Evolutionary conservation across 2,329 filamentous ascomycete species (phyloP).

Genomic region (Fusarium sp.): DNA sequence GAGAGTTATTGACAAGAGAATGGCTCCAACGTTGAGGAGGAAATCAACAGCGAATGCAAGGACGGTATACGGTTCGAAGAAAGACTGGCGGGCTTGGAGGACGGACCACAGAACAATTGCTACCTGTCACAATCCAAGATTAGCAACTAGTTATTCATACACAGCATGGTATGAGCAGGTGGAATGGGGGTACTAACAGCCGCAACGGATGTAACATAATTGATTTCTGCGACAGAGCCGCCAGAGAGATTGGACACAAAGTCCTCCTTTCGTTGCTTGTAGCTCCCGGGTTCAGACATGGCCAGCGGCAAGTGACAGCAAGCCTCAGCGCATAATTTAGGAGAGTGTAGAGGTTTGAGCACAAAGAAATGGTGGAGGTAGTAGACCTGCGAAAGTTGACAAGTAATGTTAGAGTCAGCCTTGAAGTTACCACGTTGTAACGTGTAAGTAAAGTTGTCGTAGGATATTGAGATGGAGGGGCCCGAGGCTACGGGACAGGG

Average conservation of each 20-base stretch:
- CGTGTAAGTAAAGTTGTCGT: neutral
- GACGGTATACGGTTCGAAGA: conserved; percentile 80
- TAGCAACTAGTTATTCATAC: conserved; percentile 9
- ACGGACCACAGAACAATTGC: conserved; percentile 88
- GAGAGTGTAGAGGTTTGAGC: neutral
- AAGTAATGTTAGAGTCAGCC: conserved; percentile 34
- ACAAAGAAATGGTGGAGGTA: conserved; percentile 13
- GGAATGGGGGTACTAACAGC: conserved; percentile 65
- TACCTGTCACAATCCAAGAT: conserved; percentile 61
- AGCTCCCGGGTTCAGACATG: conserved; percentile 62
- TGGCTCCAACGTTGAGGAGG: conserved; percentile 82
- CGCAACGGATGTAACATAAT: conserved; percentile 83
- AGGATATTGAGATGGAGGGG: conserved; percentile 10
- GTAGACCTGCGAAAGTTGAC: conserved; percentile 36
- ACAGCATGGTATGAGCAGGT: neutral
- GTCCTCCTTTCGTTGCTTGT: conserved; percentile 93
- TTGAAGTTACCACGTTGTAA: conserved; percentile 11
- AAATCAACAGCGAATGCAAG: conserved; percentile 81
- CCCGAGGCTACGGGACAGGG: neutral
- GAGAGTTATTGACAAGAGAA: conserved; percentile 85
- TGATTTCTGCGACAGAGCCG: conserved; percentile 85
- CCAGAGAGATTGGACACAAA: conserved; percentile 93
- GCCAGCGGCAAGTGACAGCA: conserved; percentile 9
- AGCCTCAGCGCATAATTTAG: conserved; percentile 25
- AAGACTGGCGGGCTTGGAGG: conserved; percentile 82